These are phyloP conservation scores for Santalum album DNA, from an alignment of 164 flowering plant species.

Conservation along the genomic window DNA sequence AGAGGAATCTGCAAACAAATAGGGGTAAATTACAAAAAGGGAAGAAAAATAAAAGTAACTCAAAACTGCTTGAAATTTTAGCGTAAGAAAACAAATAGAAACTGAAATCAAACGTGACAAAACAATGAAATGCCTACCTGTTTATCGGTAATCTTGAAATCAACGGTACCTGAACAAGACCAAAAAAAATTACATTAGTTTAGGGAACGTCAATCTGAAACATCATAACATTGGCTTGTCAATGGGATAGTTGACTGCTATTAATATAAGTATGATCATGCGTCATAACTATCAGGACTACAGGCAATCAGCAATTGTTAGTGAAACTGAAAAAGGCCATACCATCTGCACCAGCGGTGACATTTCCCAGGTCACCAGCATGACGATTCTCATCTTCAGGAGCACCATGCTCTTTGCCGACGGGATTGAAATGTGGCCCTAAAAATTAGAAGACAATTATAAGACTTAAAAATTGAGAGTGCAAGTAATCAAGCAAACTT, in stretches of 20 bases:
- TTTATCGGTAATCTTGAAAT: conserved; percentile 52
- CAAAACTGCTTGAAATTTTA: no score
- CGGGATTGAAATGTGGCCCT: conserved; percentile 92
- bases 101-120: background rate
- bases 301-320: background rate
- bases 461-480: no score
- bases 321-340: background rate
- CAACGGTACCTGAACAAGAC: conserved; percentile 54
- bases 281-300: no score
- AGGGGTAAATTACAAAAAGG: background rate
- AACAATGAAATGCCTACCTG: conserved; percentile 40
- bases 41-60: background rate
- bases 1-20: conserved; percentile 67
- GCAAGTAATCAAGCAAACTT: no score
- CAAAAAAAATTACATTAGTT: background rate
- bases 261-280: background rate
- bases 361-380: conserved; percentile 96
- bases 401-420: conserved; percentile 83
- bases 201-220: background rate
- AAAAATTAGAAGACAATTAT: conserved; percentile 10
- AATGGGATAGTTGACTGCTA: no score
- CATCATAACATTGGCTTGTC: no score
- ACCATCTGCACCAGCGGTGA: conserved; percentile 84
- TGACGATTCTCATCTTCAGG: conserved; percentile 88
- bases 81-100: background rate